Percentiles rank a stretch among this genome's conserved stretches.
Conservation (phyloP, 2,329 filamentous ascomycete genomes). For the Leptosphaerulina australis region DNA sequence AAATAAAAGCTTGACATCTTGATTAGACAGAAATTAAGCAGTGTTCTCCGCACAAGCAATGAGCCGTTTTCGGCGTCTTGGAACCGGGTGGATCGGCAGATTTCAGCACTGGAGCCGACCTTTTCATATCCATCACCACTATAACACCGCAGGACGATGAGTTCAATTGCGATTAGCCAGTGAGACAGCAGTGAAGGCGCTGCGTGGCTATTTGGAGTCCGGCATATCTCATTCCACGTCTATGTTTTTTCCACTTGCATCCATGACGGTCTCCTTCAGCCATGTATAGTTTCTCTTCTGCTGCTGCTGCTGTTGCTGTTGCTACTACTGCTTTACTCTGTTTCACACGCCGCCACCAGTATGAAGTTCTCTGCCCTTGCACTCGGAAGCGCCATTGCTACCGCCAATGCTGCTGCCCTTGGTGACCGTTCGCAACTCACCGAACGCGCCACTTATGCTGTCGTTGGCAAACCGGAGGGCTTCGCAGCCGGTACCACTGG, state of each 20-base stretch:
- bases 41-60: conserved; percentile 11
- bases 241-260: conserved; percentile 6
- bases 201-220: background rate
- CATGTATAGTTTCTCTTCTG: background rate
- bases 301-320: background rate
- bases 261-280: too few relatives aligned
- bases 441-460: conserved; percentile 28
- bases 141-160: background rate
- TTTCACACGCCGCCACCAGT: background rate
- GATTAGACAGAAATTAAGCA: conserved; percentile 8
- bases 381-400: conserved; percentile 23
- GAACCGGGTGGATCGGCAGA: background rate
- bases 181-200: background rate
- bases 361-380: conserved; percentile 34
- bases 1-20: conserved; percentile 2
- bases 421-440: conserved; percentile 7
- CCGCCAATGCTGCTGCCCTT: conserved; percentile 25
- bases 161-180: background rate
- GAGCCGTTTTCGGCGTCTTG: conserved; percentile 2
- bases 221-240: conserved; percentile 1
- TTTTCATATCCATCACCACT: background rate
- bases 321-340: background rate
- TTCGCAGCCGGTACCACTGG: conserved; percentile 64
- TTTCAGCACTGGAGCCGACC: background rate
- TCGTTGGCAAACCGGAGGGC: conserved; percentile 52